Base-by-base conservation (phyloP, 75 land plant species). In the Pinus taeda region DNA sequence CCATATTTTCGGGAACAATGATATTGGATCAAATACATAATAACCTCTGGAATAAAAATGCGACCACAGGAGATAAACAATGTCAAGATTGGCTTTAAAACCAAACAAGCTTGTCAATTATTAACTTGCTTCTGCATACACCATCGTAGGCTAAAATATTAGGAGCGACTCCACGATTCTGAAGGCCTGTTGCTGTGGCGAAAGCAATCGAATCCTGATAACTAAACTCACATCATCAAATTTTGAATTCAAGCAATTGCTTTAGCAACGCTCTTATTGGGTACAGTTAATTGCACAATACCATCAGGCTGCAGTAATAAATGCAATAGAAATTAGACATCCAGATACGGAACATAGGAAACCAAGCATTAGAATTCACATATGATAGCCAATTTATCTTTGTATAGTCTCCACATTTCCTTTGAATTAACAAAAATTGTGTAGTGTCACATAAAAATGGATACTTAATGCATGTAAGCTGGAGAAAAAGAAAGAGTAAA, bases 251-350 rank as follows among this genome's bases (percentile, higher is more conserved):
- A 69, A 69, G 69, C 39, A 17, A 65, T 6, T 36, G 72, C 72
- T 42, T 69, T 69, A 20, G 36, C 3, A 4, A 20, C n/a, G 12
- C 20, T 69, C 55, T 49, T 49, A 0, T 11, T 49, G 55, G 55
- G 55, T 49, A 49, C 12, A 8, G 45, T 20, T 69, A 12, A 17
- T 8, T 0, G 72, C 49, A 69, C 4, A 42, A n/a, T 18, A 20
- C n/a, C 49, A 42, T 39, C 5, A 3, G 72, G 72, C 72, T 69
- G 72, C 72, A 69, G 42, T 12, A 65, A 65, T 17, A 69, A 69
- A 69, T 29, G 55, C 55, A 69, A 69, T 42, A 42, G 53, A 39
- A 69, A 39, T 69, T 69, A 69, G 72, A 69, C n/a, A 42, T 42
- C 22, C 72, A 39, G 24, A 42, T 13, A 42, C n/a, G 0, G 8